Conservation (phyloP, 768 basidiomycete genomes). For the Boletus fagicola region DNA sequence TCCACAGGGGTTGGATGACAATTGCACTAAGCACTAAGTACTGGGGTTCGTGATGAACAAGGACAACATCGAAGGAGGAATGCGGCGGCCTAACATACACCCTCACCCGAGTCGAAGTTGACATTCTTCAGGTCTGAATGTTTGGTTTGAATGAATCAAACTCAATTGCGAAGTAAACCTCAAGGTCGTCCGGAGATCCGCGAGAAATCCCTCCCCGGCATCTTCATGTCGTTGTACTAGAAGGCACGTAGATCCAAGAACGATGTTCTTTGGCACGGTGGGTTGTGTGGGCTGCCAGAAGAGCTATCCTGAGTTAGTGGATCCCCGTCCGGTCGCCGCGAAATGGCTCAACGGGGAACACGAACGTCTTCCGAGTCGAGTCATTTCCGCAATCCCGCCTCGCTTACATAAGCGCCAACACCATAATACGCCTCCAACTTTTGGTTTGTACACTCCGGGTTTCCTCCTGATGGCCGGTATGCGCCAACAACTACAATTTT, state of each 20-base stretch:
- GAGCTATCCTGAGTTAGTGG: not conserved
- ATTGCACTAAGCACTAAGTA: too few relatives aligned
- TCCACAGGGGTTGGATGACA: too few relatives aligned
- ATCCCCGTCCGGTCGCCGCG: not conserved
- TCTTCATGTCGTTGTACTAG: not conserved
- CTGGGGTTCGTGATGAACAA: too few relatives aligned
- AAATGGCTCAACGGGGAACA: not conserved
- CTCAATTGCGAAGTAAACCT: not conserved
- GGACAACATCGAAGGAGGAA: too few relatives aligned
- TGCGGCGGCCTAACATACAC: too few relatives aligned
- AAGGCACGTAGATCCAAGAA: not conserved
- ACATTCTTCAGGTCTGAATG: not conserved
- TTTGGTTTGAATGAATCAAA: constrained; percentile 4
- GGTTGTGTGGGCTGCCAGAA: not conserved
- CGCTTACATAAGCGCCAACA: not conserved
- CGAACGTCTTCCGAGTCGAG: not conserved
- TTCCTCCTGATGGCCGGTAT: not conserved
- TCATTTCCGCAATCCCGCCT: not conserved
- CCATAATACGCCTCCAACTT: too few relatives aligned
- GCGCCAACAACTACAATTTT: not conserved
- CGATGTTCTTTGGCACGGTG: not conserved
- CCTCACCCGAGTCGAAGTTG: too few relatives aligned
- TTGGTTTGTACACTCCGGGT: not conserved
- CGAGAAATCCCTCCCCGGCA: not conserved
- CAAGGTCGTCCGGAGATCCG: not conserved